Conservation (phyloP, 495 filamentous ascomycete species). For the Aspergillus leporis region DNA sequence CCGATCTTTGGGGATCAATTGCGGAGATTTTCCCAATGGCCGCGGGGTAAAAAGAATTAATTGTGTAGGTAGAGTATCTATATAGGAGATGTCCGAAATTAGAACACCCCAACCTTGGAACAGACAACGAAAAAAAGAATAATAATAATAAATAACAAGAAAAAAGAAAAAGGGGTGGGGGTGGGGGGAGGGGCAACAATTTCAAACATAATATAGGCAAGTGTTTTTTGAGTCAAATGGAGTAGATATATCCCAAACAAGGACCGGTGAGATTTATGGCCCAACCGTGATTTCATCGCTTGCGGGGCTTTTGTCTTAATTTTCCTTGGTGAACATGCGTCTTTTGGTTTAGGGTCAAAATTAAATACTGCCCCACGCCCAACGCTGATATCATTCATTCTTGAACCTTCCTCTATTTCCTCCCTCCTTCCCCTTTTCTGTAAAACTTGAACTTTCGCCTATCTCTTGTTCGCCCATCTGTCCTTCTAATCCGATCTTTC, state of each 20-base stretch:
- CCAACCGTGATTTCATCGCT: not conserved
- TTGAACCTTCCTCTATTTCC: slow-evolving; percentile 1
- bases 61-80: not conserved
- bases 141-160: not conserved
- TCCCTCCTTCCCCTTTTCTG: slow-evolving; percentile 5
- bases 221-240: not conserved
- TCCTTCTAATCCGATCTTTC: slow-evolving; percentile 7
- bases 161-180: not conserved
- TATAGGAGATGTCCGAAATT: not conserved
- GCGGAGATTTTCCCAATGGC: not conserved
- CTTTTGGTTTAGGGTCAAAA: not conserved
- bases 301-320: not conserved
- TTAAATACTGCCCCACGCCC: slow-evolving; percentile 8
- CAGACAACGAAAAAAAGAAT: not conserved
- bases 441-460: slow-evolving; percentile 11
- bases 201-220: no score
- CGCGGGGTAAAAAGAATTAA: not conserved
- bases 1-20: not conserved
- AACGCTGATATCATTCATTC: slow-evolving; percentile 13
- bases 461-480: not conserved
- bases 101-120: not conserved
- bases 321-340: not conserved
- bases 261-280: slow-evolving; percentile 15
- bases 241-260: slow-evolving; percentile 4
- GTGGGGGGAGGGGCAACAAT: no score